Base-by-base conservation (phyloP, 1,284 basidiomycete genomes). In the Ustilago trichophora region DNA sequence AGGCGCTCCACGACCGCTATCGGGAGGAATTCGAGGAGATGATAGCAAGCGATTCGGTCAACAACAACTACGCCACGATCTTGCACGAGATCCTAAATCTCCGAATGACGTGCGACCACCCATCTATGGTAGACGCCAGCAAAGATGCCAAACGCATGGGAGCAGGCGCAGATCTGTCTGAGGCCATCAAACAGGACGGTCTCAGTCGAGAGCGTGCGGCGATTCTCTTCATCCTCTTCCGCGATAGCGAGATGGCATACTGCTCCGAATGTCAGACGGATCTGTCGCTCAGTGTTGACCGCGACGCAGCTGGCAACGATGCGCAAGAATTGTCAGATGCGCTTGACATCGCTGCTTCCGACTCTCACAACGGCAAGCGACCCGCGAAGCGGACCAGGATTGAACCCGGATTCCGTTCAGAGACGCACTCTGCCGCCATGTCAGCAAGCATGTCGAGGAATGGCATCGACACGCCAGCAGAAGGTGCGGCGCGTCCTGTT, bases 41-140 rank as follows among this genome's bases (percentile, higher is more conserved):
- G 53, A 86, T 89, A 81, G 91, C 90, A 80, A 91, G 91, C 73
- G 91, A 94, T 81, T 89, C 96, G 44, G 78, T 82, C 31, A 92
- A 92, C 88, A 94, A 94, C 87, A 97, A 97, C 80, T 98, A 97
- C 76, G 95, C 96, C 56, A 93, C 93, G 47, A 96, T 98, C 73
- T 83, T 99, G 68, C 94, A 97, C 84, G 94, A 95, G 85, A 81
- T 81, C 43, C 64, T 73, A 26, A 76, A 75, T 24, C 86, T 99
- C 32, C 90, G 96, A 33, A 93, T 98, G 84, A 97, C 97, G 45
- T 98, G 96, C 83, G 92, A 97, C 80, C 94, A 98, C 83, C 91
- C 89, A 72, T 92, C 94, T 73, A 86, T 99, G 29, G 91, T 97
- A 2, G 86, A 90, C 78, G 82, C 81, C 19, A 78, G 65, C 66